Conservation (phyloP, 148 eudicot genomes). For the Silene latifolia region DNA sequence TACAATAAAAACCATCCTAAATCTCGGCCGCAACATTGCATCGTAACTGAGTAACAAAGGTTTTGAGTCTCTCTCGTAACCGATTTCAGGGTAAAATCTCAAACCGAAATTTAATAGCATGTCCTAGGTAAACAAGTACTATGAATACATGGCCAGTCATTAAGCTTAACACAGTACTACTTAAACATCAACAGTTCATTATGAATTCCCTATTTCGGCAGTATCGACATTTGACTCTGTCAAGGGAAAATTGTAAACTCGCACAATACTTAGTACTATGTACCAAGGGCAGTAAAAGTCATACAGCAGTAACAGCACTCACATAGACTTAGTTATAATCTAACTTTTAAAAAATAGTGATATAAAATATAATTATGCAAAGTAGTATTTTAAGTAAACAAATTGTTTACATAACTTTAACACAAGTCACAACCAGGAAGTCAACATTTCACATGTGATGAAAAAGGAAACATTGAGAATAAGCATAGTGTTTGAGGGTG, state of each 20-base stretch:
- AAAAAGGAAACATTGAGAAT: slow-evolving; percentile 9
- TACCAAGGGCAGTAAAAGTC: background rate
- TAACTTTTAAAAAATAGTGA: background rate
- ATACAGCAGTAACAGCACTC: background rate
- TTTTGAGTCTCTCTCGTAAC: background rate
- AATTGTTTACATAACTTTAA: slow-evolving; percentile 18
- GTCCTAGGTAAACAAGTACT: background rate
- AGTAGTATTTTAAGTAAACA: background rate
- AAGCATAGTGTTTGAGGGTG: slow-evolving; percentile 10
- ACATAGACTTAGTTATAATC: background rate
- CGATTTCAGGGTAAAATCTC: background rate
- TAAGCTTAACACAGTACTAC: slow-evolving; percentile 3
- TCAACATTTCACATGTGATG: slow-evolving; percentile 11
- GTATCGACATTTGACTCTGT: no score
- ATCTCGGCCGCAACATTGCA: background rate
- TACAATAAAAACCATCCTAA: slow-evolving; percentile 14
- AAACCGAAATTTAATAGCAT: no score
- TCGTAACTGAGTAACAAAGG: background rate
- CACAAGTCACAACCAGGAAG: slow-evolving; percentile 12
- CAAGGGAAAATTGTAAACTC: background rate
- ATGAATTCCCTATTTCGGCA: background rate
- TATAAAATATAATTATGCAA: background rate
- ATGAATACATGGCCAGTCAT: slow-evolving; percentile 11
- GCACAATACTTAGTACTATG: background rate
- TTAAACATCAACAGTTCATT: background rate